phyloP scores from a whole-genome alignment of 2,329 filamentous ascomycete species.

The Colletotrichum tofieldiae region DNA sequence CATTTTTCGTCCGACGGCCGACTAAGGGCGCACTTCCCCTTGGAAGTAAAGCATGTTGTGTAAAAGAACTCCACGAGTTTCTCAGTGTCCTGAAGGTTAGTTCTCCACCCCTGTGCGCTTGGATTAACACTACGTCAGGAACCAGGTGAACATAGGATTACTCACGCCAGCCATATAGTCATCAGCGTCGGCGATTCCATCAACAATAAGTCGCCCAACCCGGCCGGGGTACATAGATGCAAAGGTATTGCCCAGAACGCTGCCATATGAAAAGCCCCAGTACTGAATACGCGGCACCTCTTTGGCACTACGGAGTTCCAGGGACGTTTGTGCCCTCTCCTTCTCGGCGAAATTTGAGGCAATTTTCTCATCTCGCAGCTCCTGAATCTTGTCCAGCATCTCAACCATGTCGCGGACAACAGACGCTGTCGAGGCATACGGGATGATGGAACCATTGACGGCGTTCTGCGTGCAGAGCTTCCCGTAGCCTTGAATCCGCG shows the following conservation, averaged over 20 bases:
- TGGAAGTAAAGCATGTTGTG: constrained; percentile 53
- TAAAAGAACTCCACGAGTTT: constrained; percentile 53
- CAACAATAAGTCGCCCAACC: constrained; percentile 60
- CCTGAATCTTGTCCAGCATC: constrained; percentile 59
- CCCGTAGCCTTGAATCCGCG: constrained; percentile 46
- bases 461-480: constrained; percentile 48
- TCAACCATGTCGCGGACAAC: constrained; percentile 62
- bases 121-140: constrained; percentile 7
- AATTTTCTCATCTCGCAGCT: constrained; percentile 47
- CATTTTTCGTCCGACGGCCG: constrained; percentile 46
- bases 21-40: constrained; percentile 51
- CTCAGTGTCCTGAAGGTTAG: constrained; percentile 57
- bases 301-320: constrained; percentile 6
- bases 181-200: constrained; percentile 55
- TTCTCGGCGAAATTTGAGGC: neutral
- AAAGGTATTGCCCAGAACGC: constrained; percentile 54
- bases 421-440: constrained; percentile 55
- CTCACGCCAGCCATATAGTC: constrained; percentile 55
- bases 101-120: constrained; percentile 51
- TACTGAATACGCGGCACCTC: constrained; percentile 57
- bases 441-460: constrained; percentile 50
- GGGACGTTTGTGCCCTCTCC: neutral
- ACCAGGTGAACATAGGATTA: neutral
- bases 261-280: constrained; percentile 66
- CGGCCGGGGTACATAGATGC: constrained; percentile 55